Conservation (phyloP, 2,329 filamentous ascomycete genomes). For the Penicillium sp. region DNA sequence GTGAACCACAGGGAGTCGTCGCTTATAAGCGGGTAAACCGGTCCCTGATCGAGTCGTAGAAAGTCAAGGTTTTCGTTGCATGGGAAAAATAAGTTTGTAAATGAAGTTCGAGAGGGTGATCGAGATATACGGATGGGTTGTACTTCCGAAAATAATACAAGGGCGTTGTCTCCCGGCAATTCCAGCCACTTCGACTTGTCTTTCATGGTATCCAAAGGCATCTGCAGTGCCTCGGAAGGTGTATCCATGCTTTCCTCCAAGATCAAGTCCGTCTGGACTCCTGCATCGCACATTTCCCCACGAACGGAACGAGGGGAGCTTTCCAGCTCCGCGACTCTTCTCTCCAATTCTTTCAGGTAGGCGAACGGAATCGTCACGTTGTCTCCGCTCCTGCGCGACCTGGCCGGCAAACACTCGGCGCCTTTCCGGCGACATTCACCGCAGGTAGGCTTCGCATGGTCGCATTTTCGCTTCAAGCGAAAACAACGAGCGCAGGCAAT, state of each 20-base stretch:
- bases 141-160: conserved; percentile 3
- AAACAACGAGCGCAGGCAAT: conserved; percentile 30
- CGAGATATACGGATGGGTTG: conserved; percentile 1
- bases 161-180: not conserved
- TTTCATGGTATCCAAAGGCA: not conserved
- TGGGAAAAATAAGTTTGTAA: conserved; percentile 8
- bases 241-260: not conserved
- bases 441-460: conserved; percentile 29
- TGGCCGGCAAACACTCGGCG: conserved; percentile 27
- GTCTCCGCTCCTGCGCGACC: conserved; percentile 25
- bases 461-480: conserved; percentile 30
- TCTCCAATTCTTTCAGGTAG: conserved; percentile 26
- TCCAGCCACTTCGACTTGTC: not conserved
- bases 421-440: conserved; percentile 29
- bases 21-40: conserved; percentile 6
- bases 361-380: conserved; percentile 25
- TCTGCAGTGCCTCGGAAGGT: not conserved
- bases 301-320: not conserved
- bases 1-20: conserved; percentile 20
- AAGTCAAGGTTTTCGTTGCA: conserved; percentile 16
- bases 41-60: conserved; percentile 12
- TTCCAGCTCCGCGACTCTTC: conserved; percentile 24
- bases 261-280: conserved; percentile 24
- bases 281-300: conserved; percentile 16
- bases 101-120: conserved; percentile 3